A percentile compares a stretch with the other conserved stretches of the same genome.
phyloP scores from a whole-genome alignment of 2,329 filamentous ascomycete species.

The Pezicula radicicola region DNA sequence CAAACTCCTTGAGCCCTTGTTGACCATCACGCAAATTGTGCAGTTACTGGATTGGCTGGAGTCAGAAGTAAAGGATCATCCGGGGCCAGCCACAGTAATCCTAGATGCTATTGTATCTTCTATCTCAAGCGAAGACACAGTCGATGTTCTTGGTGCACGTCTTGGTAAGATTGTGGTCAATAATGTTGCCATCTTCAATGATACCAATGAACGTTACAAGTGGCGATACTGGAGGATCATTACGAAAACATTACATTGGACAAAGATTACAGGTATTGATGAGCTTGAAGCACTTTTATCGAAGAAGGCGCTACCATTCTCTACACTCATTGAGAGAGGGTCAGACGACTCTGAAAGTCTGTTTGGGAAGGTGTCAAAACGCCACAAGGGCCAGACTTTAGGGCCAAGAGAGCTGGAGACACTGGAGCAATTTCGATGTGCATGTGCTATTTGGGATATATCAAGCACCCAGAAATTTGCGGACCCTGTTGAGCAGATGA shows the following conservation, averaged over 20 bases:
- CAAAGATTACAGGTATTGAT: slow-evolving; percentile 10
- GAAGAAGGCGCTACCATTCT: slow-evolving; percentile 17
- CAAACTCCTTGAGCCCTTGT: slow-evolving; percentile 31
- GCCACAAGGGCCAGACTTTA: no score
- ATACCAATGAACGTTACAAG: slow-evolving; percentile 21
- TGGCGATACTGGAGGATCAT: slow-evolving; percentile 28
- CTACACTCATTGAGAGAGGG: not conserved
- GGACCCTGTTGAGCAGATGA: slow-evolving; percentile 4
- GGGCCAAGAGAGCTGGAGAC: slow-evolving; percentile 10
- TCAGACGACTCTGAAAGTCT: not conserved
- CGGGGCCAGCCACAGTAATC: slow-evolving; percentile 29
- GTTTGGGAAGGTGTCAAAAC: no score
- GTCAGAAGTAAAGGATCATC: slow-evolving; percentile 17
- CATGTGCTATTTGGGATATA: slow-evolving; percentile 21
- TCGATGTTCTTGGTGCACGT: slow-evolving; percentile 27
- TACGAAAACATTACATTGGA: slow-evolving; percentile 17
- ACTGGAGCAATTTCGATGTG: slow-evolving; percentile 20
- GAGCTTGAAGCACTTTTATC: slow-evolving; percentile 18
- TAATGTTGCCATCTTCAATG: slow-evolving; percentile 9
- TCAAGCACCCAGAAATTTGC: slow-evolving; percentile 10
- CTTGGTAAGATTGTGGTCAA: slow-evolving; percentile 31
- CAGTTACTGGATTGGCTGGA: slow-evolving; percentile 33
- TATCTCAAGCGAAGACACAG: slow-evolving; percentile 30
- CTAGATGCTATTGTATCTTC: slow-evolving; percentile 35
- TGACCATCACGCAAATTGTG: slow-evolving; percentile 34